These are phyloP conservation scores for Adiantum capillusveneris DNA, from an alignment of 75 land plant species.

Conservation along the genomic window DNA sequence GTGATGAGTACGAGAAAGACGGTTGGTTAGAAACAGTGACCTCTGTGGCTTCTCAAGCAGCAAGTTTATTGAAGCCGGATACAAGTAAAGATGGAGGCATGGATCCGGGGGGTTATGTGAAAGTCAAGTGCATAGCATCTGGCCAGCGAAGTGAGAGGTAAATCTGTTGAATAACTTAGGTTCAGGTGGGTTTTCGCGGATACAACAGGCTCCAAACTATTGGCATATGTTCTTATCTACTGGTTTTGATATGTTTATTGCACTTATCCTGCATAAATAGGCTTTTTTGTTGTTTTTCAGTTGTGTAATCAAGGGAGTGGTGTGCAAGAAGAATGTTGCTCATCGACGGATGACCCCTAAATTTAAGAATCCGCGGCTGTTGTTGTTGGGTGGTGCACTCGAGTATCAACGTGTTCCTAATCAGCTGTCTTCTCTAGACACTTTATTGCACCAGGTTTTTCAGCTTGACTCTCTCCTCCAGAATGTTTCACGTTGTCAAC, in stretches of 20 bases:
- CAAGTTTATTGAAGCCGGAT: conserved; percentile 76
- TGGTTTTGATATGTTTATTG: too few species aligned
- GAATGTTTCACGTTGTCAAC: too few species aligned
- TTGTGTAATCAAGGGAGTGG: conserved; percentile 74
- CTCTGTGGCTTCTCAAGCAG: conserved; percentile 78
- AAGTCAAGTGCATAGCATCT: conserved; percentile 78
- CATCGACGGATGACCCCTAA: conserved; percentile 87
- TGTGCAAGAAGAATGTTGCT: conserved; percentile 83
- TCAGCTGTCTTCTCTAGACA: conserved; percentile 72
- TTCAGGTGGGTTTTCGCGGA: too few species aligned
- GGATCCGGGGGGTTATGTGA: conserved; percentile 94
- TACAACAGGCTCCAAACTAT: too few species aligned
- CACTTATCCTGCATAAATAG: too few species aligned
- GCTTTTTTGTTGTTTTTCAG: conserved; percentile 53
- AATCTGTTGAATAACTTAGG: too few species aligned
- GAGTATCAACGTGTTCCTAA: conserved; percentile 77
- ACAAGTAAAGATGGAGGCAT: conserved; percentile 84
- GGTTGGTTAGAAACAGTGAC: conserved; percentile 72
- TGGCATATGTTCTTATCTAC: too few species aligned
- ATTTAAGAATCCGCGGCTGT: conserved; percentile 60
- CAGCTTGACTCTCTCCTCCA: neutral
- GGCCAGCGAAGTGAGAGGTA: conserved; percentile 76
- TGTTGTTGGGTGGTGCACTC: conserved; percentile 85
- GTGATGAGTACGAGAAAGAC: conserved; percentile 18
- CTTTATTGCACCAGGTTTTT: conserved; percentile 73